phyloP scores from a whole-genome alignment of 2,329 filamentous ascomycete genomes.

The Phaeomoniella chlamydospora region DNA sequence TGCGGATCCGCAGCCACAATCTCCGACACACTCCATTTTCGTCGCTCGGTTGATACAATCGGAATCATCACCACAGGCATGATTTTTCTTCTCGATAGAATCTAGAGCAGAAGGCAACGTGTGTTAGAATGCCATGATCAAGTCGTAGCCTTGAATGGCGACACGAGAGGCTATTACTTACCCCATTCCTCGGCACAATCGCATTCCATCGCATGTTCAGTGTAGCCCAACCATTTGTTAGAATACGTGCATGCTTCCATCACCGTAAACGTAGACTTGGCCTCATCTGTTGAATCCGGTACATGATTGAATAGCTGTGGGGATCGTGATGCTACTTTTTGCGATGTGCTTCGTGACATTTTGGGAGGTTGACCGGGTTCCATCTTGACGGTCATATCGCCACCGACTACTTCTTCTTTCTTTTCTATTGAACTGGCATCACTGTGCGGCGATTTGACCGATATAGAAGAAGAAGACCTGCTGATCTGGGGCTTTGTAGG shows the following conservation, averaged over 20 bases:
- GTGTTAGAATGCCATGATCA: not conserved
- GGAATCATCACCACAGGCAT: slow-evolving; percentile 87
- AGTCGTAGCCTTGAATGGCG: too few relatives aligned
- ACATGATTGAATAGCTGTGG: slow-evolving; percentile 58
- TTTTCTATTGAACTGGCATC: slow-evolving; percentile 11
- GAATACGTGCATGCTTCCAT: slow-evolving; percentile 82
- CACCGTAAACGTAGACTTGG: slow-evolving; percentile 61
- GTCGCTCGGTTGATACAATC: slow-evolving; percentile 98
- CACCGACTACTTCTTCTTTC: slow-evolving; percentile 35
- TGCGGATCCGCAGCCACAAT: slow-evolving; percentile 72
- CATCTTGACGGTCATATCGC: slow-evolving; percentile 47
- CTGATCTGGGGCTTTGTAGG: slow-evolving; percentile 8
- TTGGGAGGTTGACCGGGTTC: slow-evolving; percentile 51
- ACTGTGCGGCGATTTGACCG: slow-evolving; percentile 5
- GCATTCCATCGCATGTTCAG: slow-evolving; percentile 87
- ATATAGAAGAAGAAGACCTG: slow-evolving; percentile 9
- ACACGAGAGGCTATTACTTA: slow-evolving; percentile 40
- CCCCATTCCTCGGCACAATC: slow-evolving; percentile 92
- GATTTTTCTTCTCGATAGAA: slow-evolving; percentile 41
- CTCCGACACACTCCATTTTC: slow-evolving; percentile 86
- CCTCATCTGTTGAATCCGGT: slow-evolving; percentile 64
- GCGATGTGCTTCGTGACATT: slow-evolving; percentile 56
- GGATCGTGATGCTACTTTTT: slow-evolving; percentile 50
- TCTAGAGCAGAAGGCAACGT: slow-evolving; percentile 24
- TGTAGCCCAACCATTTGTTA: slow-evolving; percentile 78